Percentiles rank a stretch among this genome's conserved stretches.
These are phyloP conservation scores for Syzygium syzygioides DNA, from an alignment of 441 rosid species.

Conservation along the genomic window DNA sequence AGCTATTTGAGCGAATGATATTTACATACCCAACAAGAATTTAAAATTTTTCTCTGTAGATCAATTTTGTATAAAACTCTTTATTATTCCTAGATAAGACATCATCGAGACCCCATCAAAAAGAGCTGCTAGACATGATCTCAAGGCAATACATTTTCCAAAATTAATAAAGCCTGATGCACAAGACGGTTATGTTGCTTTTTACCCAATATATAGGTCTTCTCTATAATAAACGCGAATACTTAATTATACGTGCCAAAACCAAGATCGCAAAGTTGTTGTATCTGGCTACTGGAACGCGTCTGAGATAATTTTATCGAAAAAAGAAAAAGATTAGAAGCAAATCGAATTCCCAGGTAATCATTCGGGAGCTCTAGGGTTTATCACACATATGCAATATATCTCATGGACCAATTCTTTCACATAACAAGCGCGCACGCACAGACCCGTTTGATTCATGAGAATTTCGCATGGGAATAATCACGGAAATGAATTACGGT, in stretches of 20 bases:
- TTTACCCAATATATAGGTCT: background rate
- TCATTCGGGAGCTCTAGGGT: background rate
- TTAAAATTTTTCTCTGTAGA: background rate
- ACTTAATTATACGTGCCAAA: background rate
- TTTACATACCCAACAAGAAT: background rate
- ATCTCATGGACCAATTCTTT: background rate
- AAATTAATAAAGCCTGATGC: background rate
- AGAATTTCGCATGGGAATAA: background rate
- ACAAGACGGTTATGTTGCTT: background rate
- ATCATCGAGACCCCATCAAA: background rate
- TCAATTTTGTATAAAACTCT: background rate
- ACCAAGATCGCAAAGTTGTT: background rate
- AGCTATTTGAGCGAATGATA: background rate
- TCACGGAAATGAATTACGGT: background rate
- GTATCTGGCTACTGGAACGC: background rate
- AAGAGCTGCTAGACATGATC: background rate
- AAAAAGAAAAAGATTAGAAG: background rate
- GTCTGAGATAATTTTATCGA: background rate
- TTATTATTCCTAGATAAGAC: background rate
- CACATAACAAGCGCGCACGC: background rate
- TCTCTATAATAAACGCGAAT: background rate
- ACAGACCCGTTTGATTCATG: background rate
- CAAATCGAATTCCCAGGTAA: background rate
- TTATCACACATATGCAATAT: background rate
- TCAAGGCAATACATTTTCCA: background rate